A percentile compares a stretch with the other conserved stretches of the same genome.
Evolutionary conservation across 2,329 filamentous ascomycete species (phyloP).

Genomic region (Exutisphaerella laricina): DNA sequence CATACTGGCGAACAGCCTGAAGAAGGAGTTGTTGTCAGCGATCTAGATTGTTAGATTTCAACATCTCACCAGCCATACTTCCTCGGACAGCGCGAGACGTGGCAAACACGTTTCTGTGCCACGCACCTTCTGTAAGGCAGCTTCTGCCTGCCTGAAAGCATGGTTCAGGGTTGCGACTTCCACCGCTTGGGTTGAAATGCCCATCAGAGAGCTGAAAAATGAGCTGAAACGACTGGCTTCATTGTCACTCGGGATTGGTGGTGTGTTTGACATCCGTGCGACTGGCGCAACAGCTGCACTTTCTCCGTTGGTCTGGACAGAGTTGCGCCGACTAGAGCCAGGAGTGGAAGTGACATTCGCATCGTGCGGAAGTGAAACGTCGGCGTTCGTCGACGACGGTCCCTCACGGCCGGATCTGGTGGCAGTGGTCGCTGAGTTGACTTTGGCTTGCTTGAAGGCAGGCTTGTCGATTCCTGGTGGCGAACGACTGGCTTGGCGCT

Average conservation of each 20-base stretch:
- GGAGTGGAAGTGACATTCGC: neutral
- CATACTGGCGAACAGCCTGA: neutral
- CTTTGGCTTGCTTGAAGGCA: neutral
- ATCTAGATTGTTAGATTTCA: no score
- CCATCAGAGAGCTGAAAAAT: neutral
- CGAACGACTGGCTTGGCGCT: slow-evolving; percentile 7
- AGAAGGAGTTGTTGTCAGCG: no score
- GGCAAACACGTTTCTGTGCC: no score
- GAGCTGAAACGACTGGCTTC: no score
- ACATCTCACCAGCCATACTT: no score
- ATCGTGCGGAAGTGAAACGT: neutral
- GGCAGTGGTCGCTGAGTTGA: neutral
- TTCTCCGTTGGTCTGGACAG: neutral
- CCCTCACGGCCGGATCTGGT: neutral
- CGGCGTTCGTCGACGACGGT: slow-evolving; percentile 1
- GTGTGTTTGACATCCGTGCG: no score
- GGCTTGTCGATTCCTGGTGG: slow-evolving; percentile 2
- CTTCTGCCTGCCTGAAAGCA: neutral
- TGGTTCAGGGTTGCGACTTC: neutral
- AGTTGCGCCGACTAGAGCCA: neutral
- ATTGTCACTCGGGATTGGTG: no score
- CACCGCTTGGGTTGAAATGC: neutral
- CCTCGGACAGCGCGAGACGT: no score
- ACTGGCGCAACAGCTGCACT: no score
- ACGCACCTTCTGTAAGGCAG: neutral